These are phyloP conservation scores for Pichia pseudocactophila DNA, from an alignment of 805 yeast species.

Conservation along the genomic window DNA sequence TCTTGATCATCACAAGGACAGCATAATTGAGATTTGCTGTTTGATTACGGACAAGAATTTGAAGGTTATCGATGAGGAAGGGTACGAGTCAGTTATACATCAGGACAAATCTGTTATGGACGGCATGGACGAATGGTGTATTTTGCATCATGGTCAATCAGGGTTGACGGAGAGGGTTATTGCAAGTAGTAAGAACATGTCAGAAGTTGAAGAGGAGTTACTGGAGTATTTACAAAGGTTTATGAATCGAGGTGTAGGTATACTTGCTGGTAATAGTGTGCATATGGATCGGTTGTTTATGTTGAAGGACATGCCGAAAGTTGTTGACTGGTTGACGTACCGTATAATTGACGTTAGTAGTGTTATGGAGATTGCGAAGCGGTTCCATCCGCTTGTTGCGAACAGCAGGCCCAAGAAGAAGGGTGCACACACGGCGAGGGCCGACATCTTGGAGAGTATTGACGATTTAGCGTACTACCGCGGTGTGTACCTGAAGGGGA, in stretches of 20 bases:
- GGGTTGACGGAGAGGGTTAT: constrained; percentile 75
- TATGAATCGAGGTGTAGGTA: constrained; percentile 49
- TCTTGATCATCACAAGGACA: constrained; percentile 66
- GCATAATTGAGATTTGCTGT: constrained; percentile 87
- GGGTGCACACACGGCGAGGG: constrained; percentile 74
- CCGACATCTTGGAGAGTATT: constrained; percentile 86
- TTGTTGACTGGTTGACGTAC: constrained; percentile 53
- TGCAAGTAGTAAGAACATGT: constrained; percentile 42
- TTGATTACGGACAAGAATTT: constrained; percentile 79
- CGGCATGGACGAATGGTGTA: constrained; percentile 84
- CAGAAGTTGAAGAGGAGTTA: constrained; percentile 58
- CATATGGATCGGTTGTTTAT: constrained; percentile 87
- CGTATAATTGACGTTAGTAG: constrained; percentile 88
- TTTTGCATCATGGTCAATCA: constrained; percentile 61
- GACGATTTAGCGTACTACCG: constrained; percentile 71
- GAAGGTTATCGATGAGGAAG: constrained; percentile 55
- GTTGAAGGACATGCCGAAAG: constrained; percentile 73
- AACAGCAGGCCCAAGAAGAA: constrained; percentile 57
- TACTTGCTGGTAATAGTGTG: constrained; percentile 85
- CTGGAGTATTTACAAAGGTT: constrained; percentile 48
- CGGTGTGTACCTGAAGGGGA: constrained; percentile 44
- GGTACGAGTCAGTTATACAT: constrained; percentile 78
- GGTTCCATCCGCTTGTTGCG: constrained; percentile 6
- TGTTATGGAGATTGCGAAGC: constrained; percentile 62
- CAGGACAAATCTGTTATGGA: constrained; percentile 53